Evolutionary conservation across 2,329 filamentous ascomycete species (phyloP), one percentile per base, ranked within the genome.

Genomic region (Didymella sp.): DNA sequence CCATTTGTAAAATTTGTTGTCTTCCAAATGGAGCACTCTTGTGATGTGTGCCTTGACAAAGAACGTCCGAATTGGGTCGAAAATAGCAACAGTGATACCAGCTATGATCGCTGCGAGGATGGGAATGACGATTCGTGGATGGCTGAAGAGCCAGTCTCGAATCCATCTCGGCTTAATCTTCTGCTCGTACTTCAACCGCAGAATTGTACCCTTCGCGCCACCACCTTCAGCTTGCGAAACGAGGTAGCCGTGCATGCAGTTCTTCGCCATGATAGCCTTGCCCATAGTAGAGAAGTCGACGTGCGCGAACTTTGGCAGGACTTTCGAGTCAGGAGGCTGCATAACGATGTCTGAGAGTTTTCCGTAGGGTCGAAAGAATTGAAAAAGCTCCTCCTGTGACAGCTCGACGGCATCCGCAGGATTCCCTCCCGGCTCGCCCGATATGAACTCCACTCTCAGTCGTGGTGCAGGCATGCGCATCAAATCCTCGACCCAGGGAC

Each of bases 401-500:
- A 98, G 78, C 66, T 96, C 92, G 6, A 88, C 86, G 0, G 88
- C 88, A 52, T 88, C 82, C 1, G 81, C 82, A 19, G 90, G 91
- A 0, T 90, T 85, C 1, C 81, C 83, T n/a, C 90, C 92, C 0
- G 91, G 84, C 24, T 84, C 83, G 0, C 86, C 84, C 4, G 92
- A 86, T 7, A 94, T 83, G 62, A 97, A 98, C 71, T 98, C 94
- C 21, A 97, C 87, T 65, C 87, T 89, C 33, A 99, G 70, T 25
- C 90, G 84, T 37, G 82, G 82, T 55, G 88, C 91, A 0, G 95
- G 95, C 47, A 92, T 87, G 6, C 92, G 86, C 65, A 92, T 90
- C 25, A 99, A 79, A 72, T 99, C 95, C 71, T 98, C 95, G 2
- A 98, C 84, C 95, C 95, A 99, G 0, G 95, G 95, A 21, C 88